These are phyloP conservation scores for Aspergillus panamensis DNA, from an alignment of 495 filamentous ascomycete genomes.

Conservation along the genomic window DNA sequence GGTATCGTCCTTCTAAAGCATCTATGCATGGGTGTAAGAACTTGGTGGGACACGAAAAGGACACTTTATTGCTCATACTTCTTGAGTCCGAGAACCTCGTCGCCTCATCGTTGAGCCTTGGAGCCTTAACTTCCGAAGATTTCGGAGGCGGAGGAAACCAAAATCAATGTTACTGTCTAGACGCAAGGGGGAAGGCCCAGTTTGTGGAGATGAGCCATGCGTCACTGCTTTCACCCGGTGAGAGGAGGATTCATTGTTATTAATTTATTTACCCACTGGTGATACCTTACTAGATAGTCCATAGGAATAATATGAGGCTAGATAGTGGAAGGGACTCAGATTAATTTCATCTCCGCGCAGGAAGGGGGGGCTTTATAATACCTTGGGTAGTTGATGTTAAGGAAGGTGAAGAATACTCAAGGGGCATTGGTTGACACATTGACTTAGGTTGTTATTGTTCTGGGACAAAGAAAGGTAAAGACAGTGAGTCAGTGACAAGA, in stretches of 20 bases:
- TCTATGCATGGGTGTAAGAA: too few species aligned
- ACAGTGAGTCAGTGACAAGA: too few species aligned
- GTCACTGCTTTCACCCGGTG: background rate
- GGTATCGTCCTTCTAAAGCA: too few species aligned
- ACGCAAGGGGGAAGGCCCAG: background rate
- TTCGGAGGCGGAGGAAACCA: slow-evolving; percentile 16
- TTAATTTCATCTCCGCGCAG: background rate
- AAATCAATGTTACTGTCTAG: slow-evolving; percentile 11
- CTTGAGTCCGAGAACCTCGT: background rate
- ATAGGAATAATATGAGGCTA: background rate
- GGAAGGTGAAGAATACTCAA: background rate
- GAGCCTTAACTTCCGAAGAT: background rate
- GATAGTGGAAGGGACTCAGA: background rate
- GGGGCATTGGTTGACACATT: background rate
- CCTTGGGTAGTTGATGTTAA: background rate
- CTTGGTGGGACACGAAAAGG: too few species aligned
- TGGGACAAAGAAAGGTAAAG: too few species aligned
- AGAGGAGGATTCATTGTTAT: too few species aligned
- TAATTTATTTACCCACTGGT: background rate
- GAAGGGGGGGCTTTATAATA: background rate
- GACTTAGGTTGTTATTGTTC: too few species aligned
- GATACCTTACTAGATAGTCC: too few species aligned
- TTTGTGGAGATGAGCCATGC: background rate
- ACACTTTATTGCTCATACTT: too few species aligned
- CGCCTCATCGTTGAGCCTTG: background rate